These are phyloP conservation scores for Chlamydomonas reinhardtii DNA, from an alignment of 163 green algal species.

Conservation along the genomic window DNA sequence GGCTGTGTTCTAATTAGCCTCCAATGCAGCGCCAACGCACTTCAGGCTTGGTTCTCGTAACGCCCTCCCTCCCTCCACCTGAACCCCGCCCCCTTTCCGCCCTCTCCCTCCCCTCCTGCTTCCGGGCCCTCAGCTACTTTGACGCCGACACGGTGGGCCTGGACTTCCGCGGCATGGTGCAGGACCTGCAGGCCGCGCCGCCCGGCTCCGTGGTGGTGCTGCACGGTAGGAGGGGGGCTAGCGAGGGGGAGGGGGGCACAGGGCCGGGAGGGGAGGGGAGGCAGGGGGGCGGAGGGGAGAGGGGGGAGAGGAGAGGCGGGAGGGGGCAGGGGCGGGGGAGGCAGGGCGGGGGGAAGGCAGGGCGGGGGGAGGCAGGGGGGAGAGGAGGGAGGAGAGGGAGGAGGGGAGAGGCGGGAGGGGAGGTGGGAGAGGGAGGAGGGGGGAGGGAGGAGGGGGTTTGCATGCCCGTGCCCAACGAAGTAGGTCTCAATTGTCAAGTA, in stretches of 20 bases:
- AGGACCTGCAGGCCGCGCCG: conserved; percentile 89
- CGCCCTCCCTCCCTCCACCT: no score
- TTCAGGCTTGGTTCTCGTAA: no score
- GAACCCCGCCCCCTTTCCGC: no score
- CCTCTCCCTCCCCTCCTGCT: no score
- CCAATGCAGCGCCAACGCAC: no score
- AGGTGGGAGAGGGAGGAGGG: not conserved
- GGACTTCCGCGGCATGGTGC: conserved; percentile 95
- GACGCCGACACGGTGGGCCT: conserved; percentile 93
- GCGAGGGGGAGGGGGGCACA: not conserved
- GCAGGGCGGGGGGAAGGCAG: not conserved
- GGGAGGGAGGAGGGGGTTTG: not conserved
- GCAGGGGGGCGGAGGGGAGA: not conserved
- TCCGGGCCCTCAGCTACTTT: conserved; percentile 86
- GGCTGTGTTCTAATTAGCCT: no score
- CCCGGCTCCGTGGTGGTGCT: conserved; percentile 94
- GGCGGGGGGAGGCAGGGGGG: not conserved
- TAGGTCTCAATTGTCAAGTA: no score
- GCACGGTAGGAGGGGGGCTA: conserved; percentile 78
- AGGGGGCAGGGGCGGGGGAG: no score
- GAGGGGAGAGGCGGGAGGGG: not conserved
- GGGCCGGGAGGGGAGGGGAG: no score
- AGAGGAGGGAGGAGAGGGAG: no score
- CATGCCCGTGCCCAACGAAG: no score
- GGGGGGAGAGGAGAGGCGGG: no score